Conservation (phyloP, 202 grass and related monocot species). For the Zoysia matrella region DNA sequence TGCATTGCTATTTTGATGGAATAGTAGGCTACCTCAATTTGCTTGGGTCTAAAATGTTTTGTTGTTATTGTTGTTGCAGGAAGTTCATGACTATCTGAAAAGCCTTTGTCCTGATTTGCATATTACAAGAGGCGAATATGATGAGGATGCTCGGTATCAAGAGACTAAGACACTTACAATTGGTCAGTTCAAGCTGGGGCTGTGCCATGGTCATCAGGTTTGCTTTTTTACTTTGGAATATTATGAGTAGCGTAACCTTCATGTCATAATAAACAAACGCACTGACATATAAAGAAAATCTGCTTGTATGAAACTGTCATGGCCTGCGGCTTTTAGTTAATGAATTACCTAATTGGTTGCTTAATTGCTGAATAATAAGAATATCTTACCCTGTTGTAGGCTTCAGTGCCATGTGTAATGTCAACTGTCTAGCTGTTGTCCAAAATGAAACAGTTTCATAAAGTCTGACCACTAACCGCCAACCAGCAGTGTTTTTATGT, state of each 20-base stretch:
- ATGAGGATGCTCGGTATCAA: conserved; percentile 91
- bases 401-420: no score
- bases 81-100: conserved; percentile 97
- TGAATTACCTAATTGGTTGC: no score
- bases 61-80: conserved; percentile 46
- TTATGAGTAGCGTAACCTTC: background rate
- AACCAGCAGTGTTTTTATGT: no score
- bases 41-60: background rate
- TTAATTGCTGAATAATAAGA: no score
- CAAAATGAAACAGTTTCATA: no score
- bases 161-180: conserved; percentile 93
- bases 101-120: conserved; percentile 97
- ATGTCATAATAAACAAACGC: no score
- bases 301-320: no score
- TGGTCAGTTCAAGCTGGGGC: conserved; percentile 96
- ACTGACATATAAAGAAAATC: no score
- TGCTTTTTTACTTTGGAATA: conserved; percentile 19
- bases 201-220: conserved; percentile 99
- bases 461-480: no score
- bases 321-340: no score
- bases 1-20: conserved; percentile 12
- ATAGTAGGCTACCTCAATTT: background rate
- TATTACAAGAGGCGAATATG: conserved; percentile 91
- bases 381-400: no score
- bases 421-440: no score